Evolutionary conservation across 805 yeast species (phyloP).

Genomic region (Metschnikowia reukaufii): DNA sequence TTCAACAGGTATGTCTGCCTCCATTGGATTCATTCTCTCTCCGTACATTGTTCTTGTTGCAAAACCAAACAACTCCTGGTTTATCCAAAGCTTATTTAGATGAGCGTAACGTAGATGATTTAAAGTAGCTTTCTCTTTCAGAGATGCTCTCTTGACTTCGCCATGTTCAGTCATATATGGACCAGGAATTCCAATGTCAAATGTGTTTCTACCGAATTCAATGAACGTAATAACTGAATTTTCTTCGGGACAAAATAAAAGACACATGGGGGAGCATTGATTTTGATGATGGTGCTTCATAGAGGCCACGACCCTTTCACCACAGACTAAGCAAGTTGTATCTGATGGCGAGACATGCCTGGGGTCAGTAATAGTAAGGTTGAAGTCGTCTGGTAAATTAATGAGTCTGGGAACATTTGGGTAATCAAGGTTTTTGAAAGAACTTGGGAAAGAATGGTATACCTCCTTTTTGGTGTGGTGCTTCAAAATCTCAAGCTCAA

Average conservation of each 20-base stretch:
- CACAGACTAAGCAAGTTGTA: conserved; percentile 38
- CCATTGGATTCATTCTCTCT: conserved; percentile 9
- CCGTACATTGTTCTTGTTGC: conserved; percentile 30
- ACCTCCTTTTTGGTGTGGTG: not conserved
- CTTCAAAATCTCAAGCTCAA: conserved; percentile 7
- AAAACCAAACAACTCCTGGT: conserved; percentile 55
- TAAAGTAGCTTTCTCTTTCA: conserved; percentile 57
- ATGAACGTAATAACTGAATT: conserved; percentile 27
- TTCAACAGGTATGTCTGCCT: conserved; percentile 5
- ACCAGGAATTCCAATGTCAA: conserved; percentile 47
- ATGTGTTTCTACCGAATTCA: conserved; percentile 25
- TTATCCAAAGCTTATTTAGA: conserved; percentile 60
- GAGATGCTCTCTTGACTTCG: conserved; percentile 59
- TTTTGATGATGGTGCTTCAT: conserved; percentile 4
- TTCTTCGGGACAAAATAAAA: conserved; percentile 21
- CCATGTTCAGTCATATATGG: conserved; percentile 79
- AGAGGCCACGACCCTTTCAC: conserved; percentile 15
- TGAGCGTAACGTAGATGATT: conserved; percentile 53
- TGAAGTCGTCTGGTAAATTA: conserved; percentile 48
- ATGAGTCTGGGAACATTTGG: conserved; percentile 57
- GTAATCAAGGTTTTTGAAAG: conserved; percentile 35
- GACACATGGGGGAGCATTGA: conserved; percentile 11
- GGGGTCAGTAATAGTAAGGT: conserved; percentile 27
- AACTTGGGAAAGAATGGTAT: not conserved
- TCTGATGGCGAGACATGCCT: conserved; percentile 20